These are phyloP conservation scores for Datura wrightii DNA, from an alignment of 257 asterid species.

Conservation along the genomic window DNA sequence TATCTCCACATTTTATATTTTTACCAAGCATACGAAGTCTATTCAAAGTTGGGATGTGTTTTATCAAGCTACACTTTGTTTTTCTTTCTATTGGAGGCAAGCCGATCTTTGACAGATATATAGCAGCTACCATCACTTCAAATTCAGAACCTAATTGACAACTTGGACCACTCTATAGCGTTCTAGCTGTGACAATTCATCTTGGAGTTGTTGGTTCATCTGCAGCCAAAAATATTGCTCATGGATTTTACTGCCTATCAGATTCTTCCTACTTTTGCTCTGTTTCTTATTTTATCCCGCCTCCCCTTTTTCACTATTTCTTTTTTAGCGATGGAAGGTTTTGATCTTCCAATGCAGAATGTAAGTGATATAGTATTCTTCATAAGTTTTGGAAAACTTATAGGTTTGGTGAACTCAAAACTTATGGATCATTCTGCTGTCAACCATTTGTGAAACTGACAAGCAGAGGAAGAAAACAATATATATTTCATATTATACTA, in stretches of 20 bases:
- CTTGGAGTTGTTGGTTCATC: background rate
- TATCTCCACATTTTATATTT: too few species aligned
- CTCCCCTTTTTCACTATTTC: background rate
- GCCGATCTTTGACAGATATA: too few species aligned
- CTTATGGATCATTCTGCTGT: background rate
- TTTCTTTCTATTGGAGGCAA: too few species aligned
- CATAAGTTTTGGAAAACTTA: background rate
- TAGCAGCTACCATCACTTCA: too few species aligned
- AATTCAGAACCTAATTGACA: too few species aligned
- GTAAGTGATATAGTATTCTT: background rate
- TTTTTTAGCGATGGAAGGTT: background rate
- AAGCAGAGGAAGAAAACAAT: constrained; percentile 18
- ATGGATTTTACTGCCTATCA: background rate
- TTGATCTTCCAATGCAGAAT: background rate
- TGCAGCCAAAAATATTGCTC: background rate
- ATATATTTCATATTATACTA: background rate
- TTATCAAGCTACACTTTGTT: too few species aligned
- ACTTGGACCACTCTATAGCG: too few species aligned
- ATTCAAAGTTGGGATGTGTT: too few species aligned
- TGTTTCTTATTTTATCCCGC: background rate
- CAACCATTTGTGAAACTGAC: constrained; percentile 16
- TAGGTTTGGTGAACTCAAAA: background rate
- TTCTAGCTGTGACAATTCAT: too few species aligned
- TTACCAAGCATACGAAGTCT: too few species aligned
- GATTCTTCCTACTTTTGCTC: background rate